phyloP scores from a whole-genome alignment of 2,329 filamentous ascomycete species.

The Ilyonectria destructans region DNA sequence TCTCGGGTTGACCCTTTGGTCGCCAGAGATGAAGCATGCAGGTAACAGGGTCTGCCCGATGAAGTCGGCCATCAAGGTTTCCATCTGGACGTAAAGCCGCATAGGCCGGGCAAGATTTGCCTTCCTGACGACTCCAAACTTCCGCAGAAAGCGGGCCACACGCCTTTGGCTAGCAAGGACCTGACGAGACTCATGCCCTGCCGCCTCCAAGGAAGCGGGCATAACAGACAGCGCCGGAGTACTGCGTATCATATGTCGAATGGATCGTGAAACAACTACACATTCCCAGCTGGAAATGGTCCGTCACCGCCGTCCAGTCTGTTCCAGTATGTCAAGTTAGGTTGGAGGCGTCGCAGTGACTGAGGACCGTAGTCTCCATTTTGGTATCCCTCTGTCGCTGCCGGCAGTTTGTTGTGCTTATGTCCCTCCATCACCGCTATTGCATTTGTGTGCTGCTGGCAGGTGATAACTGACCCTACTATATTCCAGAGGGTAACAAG shows the following conservation, averaged over 20 bases:
- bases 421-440: neutral
- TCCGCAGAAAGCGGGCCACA: neutral
- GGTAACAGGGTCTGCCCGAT: neutral
- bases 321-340: constrained; percentile 15
- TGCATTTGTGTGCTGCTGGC: constrained; percentile 6
- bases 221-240: constrained; percentile 1
- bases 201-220: constrained; percentile 5
- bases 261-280: constrained; percentile 9
- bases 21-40: constrained; percentile 5
- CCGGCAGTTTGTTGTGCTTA: neutral
- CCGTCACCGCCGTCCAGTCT: constrained; percentile 5
- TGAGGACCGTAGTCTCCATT: neutral
- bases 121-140: neutral
- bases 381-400: constrained; percentile 1
- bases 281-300: constrained; percentile 5
- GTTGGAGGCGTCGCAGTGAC: neutral
- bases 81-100: neutral
- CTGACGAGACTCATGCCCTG: neutral
- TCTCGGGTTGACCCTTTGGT: neutral
- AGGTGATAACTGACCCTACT: neutral
- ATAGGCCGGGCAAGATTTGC: constrained; percentile 6
- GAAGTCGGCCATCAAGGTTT: neutral
- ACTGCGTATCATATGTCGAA: constrained; percentile 7
- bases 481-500: neutral
- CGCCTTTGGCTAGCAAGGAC: neutral